These are phyloP conservation scores for Solanum chilense DNA, from an alignment of 257 asterid genomes.

Conservation along the genomic window DNA sequence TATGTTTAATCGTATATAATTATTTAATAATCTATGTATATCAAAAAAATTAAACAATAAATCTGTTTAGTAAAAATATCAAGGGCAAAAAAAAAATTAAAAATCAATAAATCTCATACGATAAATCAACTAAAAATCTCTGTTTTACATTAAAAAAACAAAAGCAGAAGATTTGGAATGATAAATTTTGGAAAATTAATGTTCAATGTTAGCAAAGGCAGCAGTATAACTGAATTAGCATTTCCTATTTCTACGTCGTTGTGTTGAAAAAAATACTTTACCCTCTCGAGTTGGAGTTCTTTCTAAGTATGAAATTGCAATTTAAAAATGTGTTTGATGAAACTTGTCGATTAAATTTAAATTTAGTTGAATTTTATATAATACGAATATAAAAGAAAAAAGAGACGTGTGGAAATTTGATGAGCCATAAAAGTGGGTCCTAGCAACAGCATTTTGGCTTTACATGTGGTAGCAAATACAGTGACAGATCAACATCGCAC, in stretches of 20 bases:
- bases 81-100: too few relatives aligned
- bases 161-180: background rate
- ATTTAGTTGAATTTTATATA: too few relatives aligned
- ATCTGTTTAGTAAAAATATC: too few relatives aligned
- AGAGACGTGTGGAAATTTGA: background rate
- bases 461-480: background rate
- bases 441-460: background rate
- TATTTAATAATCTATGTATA: background rate
- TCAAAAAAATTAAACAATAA: too few relatives aligned
- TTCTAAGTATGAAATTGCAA: too few relatives aligned
- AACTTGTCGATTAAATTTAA: too few relatives aligned
- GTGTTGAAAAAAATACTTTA: too few relatives aligned
- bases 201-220: background rate
- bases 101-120: background rate
- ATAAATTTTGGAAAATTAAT: background rate
- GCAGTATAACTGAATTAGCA: background rate
- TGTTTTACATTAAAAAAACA: too few relatives aligned
- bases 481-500: background rate
- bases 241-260: background rate
- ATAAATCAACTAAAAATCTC: too few relatives aligned
- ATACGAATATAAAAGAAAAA: rapidly evolving
- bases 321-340: rapidly evolving
- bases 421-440: background rate
- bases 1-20: too few relatives aligned
- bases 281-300: rapidly evolving